Evolutionary conservation across 2,329 filamentous ascomycete genomes (phyloP).

Genomic region (Nannizzia gypsea): DNA sequence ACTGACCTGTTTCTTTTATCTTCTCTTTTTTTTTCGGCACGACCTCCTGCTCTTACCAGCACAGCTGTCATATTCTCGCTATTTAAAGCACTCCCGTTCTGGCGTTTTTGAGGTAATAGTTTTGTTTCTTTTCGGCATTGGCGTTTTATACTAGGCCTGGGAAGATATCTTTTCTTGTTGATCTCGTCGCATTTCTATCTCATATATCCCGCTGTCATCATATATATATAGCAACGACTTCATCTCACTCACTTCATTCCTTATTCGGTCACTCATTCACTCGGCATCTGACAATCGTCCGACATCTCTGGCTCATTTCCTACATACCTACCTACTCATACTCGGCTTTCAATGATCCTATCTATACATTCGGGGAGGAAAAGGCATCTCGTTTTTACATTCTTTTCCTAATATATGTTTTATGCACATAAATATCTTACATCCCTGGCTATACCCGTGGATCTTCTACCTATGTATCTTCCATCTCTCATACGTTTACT

Average conservation of each 20-base stretch:
- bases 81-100: neutral
- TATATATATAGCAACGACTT: constrained; percentile 1
- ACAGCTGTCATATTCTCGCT: neutral
- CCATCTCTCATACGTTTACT: neutral
- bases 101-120: neutral
- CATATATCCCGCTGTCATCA: neutral
- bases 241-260: neutral
- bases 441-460: neutral
- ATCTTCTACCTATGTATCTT: neutral
- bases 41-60: neutral
- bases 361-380: neutral
- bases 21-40: neutral
- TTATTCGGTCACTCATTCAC: neutral
- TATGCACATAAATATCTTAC: neutral
- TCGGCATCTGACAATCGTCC: neutral
- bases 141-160: constrained; percentile 3
- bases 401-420: neutral
- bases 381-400: neutral
- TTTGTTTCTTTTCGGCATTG: neutral
- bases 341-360: neutral
- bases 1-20: neutral
- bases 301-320: neutral
- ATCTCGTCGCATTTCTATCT: neutral
- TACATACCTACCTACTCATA: neutral
- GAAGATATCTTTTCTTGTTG: neutral